phyloP scores from a whole-genome alignment of 306 rosid species.

The Quercus bicolor region DNA sequence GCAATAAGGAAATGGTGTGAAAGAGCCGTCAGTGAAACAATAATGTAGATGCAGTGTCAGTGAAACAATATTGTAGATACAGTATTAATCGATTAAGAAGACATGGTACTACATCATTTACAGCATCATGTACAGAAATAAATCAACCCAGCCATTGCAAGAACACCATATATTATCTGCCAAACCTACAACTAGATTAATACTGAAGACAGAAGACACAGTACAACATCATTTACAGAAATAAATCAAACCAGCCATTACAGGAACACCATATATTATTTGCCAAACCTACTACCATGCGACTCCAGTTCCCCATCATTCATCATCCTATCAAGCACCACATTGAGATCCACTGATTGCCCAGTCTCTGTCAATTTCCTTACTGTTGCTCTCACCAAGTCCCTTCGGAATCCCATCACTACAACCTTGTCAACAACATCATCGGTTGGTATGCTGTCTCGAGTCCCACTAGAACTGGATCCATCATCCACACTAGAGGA shows the following conservation, averaged over 20 bases:
- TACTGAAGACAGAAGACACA: neutral
- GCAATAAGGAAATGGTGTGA: neutral
- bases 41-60: neutral
- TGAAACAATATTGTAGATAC: too few relatives aligned
- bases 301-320: constrained; percentile 23
- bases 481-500: constrained; percentile 31
- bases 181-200: too few relatives aligned
- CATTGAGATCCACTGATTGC: constrained; percentile 37
- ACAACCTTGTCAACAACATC: constrained; percentile 44
- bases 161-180: too few relatives aligned
- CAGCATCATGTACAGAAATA: too few relatives aligned
- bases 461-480: constrained; percentile 25
- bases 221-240: neutral
- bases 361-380: constrained; percentile 41
- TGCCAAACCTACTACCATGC: constrained; percentile 8
- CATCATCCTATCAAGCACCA: constrained; percentile 42
- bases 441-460: constrained; percentile 18
- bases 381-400: constrained; percentile 40
- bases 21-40: neutral
- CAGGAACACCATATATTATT: neutral
- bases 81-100: too few relatives aligned
- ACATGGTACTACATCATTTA: too few relatives aligned
- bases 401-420: constrained; percentile 50
- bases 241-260: neutral
- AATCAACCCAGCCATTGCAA: too few relatives aligned